Base-by-base conservation (phyloP, 805 yeast species). In the Ogataea naganishii region DNA sequence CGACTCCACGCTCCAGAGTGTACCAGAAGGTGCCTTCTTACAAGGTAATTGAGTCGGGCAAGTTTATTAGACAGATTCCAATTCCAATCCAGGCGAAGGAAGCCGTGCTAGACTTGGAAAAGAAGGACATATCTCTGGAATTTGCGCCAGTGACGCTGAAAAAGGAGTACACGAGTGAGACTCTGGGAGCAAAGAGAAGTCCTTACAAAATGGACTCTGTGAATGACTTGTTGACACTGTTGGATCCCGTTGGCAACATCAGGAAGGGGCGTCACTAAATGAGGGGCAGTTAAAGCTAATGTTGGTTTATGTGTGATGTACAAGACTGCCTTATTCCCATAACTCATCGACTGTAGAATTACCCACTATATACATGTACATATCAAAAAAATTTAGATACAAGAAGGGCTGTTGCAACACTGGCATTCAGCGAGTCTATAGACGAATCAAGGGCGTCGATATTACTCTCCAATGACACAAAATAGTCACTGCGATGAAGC, bases 401-500 rank as follows among this genome's bases (percentile, higher is more conserved):
- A 28, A 86, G 47, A 18, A 86, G 46, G 1, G 88, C 92, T 1
- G 88, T 69, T 1, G 96, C 96, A 7, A 86, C 95, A 47, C 92
- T 82, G 19, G 84, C 96, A 48, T 86, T 86, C 46, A 86, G 59
- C 18, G 94, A 81, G 47, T 85, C 95, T 22, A 86, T 76, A 23
- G 56, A 47, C 3, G 36, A 43, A 37, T 53, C 56, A 9, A 47
- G 25, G 3, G 34, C 43, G 3, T 30, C 38, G 29, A 55, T 43
- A 18, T 34, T 38, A 26, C 46, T 39, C 7, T 51, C 56, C 27
- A 71, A 46, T 1, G 62, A 60, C 11, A 69, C 69, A 29, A 68
- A 49, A 37, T 44, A 62, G 33, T 79, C 81, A 29, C 83, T 71
- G 41, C 72, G 60, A 31, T 72, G 56, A 36, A 72, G 59, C 40